Evolutionary conservation across 306 rosid species (phyloP), one percentile per base, ranked within the genome.

Genomic region (Lathyrus aphaca): DNA sequence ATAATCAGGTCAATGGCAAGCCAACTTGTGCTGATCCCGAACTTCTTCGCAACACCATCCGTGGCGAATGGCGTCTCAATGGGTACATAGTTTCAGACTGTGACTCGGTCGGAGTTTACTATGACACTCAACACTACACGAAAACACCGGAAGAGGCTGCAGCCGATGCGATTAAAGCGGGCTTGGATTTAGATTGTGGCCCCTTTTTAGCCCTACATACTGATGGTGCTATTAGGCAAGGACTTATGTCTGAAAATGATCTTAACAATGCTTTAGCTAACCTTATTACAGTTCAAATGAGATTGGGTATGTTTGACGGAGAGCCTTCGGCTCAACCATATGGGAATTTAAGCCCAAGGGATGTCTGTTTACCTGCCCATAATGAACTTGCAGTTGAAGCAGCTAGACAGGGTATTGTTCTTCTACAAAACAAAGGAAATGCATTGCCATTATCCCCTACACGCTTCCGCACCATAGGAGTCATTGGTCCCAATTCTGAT

Each of bases 51-150:
- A 81, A 70, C 79, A 94, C 90, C 1, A 81, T 94, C 30, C 90
- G 99, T 0, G 97, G 91, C 8, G 62, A 86, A 45, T 94, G 99
- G 99, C n/a, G 78, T 1, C 95, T 94, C 43, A 86, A 89, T 53
- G 99, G 99, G 97, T 94, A 94, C 64, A 94, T 94, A 13, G 99
- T 91, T 3, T 94, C 99, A 0, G 99, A 94, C 3, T 94, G 99
- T 80, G 99, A 94, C 21, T 94, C 99, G 0, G 96, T 94, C 5
- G 91, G 90, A 7, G 89, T 87, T 23, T 37, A 80, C 8, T 86
- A 63, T 8, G 92, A 87, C 23, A 65, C 7, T n/a, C 99, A 94
- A 74, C 99, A 94, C 79, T 94, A 74, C 83, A 88, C 99, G 0
- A 65, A 5, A 9, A 85, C 95, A 10, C 99, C 99, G 0, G 96